phyloP scores from a whole-genome alignment of 2,329 filamentous ascomycete genomes.

The Aspergillus aculeatus region DNA sequence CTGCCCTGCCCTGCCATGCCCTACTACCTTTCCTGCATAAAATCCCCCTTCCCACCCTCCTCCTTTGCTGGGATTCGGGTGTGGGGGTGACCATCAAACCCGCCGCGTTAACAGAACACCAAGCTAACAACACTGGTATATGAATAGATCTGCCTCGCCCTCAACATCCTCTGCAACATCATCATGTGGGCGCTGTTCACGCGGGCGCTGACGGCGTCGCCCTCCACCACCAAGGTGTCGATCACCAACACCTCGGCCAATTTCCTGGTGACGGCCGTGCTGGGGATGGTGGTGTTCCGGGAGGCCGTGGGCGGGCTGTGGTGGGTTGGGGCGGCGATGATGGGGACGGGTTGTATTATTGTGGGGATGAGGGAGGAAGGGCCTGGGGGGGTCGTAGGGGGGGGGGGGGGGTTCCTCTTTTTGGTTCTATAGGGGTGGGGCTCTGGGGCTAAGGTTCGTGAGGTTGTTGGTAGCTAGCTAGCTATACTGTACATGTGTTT shows the following conservation, averaged over 20 bases:
- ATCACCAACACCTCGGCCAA: slow-evolving; percentile 65
- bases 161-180: slow-evolving; percentile 62
- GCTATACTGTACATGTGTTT: no score
- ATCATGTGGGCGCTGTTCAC: slow-evolving; percentile 67
- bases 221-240: slow-evolving; percentile 61
- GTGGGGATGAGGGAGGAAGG: slow-evolving; percentile 56
- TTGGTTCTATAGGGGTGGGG: not conserved
- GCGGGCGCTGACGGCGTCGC: slow-evolving; percentile 58
- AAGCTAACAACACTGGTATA: no score
- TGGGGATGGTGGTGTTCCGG: slow-evolving; percentile 58
- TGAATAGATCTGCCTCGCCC: slow-evolving; percentile 57
- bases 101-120: no score
- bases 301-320: slow-evolving; percentile 58
- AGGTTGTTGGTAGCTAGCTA: no score
- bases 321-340: slow-evolving; percentile 61
- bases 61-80: not conserved
- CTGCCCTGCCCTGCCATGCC: no score
- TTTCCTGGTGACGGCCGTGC: slow-evolving; percentile 60
- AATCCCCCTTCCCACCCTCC: not conserved
- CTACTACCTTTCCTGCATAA: not conserved
- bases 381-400: slow-evolving; percentile 9
- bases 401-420: not conserved
- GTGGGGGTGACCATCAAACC: no score
- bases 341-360: slow-evolving; percentile 62
- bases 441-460: not conserved